A percentile compares a stretch with the other conserved stretches of the same genome.
Evolutionary conservation across 345 rosid genomes (phyloP).

Genomic region (Dimocarpus longan): DNA sequence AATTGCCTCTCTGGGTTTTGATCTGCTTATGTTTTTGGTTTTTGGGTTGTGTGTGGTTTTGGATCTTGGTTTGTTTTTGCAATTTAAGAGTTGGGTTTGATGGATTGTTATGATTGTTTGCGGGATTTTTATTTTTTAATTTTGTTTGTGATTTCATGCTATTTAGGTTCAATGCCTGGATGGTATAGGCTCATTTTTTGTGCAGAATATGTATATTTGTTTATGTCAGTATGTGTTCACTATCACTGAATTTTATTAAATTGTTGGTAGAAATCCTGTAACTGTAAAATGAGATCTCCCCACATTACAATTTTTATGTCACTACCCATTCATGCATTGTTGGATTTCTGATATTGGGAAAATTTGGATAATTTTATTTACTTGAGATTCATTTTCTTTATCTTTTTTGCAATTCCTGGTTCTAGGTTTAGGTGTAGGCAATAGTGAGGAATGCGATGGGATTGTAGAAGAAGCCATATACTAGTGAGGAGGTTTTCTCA

Average conservation of each 20-base stretch:
- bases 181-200: neutral
- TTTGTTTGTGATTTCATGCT: neutral
- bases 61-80: neutral
- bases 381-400: neutral
- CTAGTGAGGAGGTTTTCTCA: neutral
- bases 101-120: neutral
- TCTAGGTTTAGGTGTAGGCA: neutral
- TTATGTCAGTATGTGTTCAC: neutral
- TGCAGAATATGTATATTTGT: neutral
- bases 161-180: neutral
- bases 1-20: constrained; percentile 15
- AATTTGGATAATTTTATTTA: neutral
- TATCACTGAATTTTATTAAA: neutral
- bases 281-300: neutral
- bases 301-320: neutral
- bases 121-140: neutral
- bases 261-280: neutral
- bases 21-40: neutral
- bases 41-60: neutral
- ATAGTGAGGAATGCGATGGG: neutral
- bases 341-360: neutral
- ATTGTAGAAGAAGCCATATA: neutral
- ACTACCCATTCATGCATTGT: neutral
- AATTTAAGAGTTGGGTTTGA: constrained; percentile 8
- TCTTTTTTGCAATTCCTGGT: neutral